phyloP scores from a whole-genome alignment of 1,139 yeast species.

The Meyerozyma sp. region DNA sequence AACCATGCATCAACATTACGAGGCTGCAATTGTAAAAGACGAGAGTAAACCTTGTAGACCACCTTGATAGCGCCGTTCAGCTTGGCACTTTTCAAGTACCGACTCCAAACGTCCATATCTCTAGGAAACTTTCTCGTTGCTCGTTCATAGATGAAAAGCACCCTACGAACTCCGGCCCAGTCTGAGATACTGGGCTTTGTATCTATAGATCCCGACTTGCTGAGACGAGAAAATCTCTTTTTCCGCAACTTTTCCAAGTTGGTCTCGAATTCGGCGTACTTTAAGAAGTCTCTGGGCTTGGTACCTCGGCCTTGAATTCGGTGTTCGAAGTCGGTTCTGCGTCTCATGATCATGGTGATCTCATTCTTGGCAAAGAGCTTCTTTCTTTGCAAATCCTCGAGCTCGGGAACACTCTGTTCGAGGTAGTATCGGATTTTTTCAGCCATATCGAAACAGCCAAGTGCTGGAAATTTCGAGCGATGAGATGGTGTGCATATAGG shows the following conservation, averaged over 20 bases:
- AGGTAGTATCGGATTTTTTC: slow-evolving; percentile 72
- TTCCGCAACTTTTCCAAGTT: slow-evolving; percentile 74
- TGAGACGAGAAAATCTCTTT: slow-evolving; percentile 64
- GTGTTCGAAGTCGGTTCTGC: slow-evolving; percentile 94
- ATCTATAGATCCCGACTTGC: slow-evolving; percentile 46
- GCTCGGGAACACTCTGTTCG: slow-evolving; percentile 86
- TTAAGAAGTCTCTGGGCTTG: slow-evolving; percentile 68
- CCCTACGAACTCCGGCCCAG: slow-evolving; percentile 83
- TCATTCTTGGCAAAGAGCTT: slow-evolving; percentile 80
- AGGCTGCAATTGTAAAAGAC: slow-evolving; percentile 84
- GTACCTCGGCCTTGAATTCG: slow-evolving; percentile 82
- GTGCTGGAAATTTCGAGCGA: neutral
- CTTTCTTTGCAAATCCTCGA: slow-evolving; percentile 79
- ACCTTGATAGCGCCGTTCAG: slow-evolving; percentile 69
- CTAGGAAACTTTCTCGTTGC: slow-evolving; percentile 78
- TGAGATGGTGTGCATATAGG: neutral
- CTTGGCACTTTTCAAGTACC: slow-evolving; percentile 71
- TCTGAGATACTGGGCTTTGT: slow-evolving; percentile 66
- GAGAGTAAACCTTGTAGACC: slow-evolving; percentile 76
- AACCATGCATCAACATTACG: slow-evolving; percentile 88
- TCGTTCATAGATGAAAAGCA: slow-evolving; percentile 78
- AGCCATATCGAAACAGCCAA: slow-evolving; percentile 39
- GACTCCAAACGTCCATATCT: slow-evolving; percentile 72
- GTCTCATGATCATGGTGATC: slow-evolving; percentile 80
- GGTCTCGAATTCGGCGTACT: slow-evolving; percentile 76